phyloP scores from a whole-genome alignment of 768 basidiomycete species.

The Pleurotus tuber-regium region DNA sequence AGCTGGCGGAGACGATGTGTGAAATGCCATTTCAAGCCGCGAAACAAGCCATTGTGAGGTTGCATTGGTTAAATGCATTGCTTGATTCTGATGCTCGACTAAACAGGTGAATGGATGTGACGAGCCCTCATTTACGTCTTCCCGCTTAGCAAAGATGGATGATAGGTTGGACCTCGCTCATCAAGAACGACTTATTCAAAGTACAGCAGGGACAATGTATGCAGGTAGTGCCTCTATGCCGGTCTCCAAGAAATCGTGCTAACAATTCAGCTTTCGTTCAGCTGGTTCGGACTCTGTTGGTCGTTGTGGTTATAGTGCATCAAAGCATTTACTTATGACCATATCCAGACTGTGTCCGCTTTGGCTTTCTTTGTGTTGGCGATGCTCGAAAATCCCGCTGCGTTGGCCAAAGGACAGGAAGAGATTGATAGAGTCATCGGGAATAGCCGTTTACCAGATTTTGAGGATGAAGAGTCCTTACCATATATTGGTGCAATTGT shows the following conservation, averaged over 20 bases:
- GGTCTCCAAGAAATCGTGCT: not conserved
- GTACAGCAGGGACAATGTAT: slow-evolving; percentile 24
- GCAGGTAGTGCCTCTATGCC: slow-evolving; percentile 16
- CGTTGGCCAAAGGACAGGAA: slow-evolving; percentile 25
- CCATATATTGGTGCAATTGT: slow-evolving; percentile 32
- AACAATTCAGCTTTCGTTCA: slow-evolving; percentile 1
- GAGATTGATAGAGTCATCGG: slow-evolving; percentile 31
- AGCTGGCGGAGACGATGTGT: slow-evolving; percentile 31
- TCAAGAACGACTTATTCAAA: slow-evolving; percentile 20
- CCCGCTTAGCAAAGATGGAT: slow-evolving; percentile 18
- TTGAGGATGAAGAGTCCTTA: slow-evolving; percentile 24
- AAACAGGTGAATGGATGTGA: slow-evolving; percentile 17
- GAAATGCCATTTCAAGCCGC: slow-evolving; percentile 33
- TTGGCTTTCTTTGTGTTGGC: slow-evolving; percentile 25
- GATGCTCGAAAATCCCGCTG: slow-evolving; percentile 26
- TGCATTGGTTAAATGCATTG: slow-evolving; percentile 4
- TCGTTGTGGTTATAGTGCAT: too few species aligned
- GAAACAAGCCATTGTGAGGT: slow-evolving; percentile 24
- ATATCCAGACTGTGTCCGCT: slow-evolving; percentile 24
- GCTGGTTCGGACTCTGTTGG: slow-evolving; percentile 30
- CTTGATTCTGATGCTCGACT: too few species aligned
- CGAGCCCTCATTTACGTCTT: slow-evolving; percentile 20
- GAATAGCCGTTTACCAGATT: slow-evolving; percentile 24
- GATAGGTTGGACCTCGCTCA: slow-evolving; percentile 12
- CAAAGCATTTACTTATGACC: too few species aligned